Percentiles rank a stretch among this genome's conserved stretches.
Conservation (phyloP, 495 filamentous ascomycete species). For the Trichoderma orchidacearum region DNA sequence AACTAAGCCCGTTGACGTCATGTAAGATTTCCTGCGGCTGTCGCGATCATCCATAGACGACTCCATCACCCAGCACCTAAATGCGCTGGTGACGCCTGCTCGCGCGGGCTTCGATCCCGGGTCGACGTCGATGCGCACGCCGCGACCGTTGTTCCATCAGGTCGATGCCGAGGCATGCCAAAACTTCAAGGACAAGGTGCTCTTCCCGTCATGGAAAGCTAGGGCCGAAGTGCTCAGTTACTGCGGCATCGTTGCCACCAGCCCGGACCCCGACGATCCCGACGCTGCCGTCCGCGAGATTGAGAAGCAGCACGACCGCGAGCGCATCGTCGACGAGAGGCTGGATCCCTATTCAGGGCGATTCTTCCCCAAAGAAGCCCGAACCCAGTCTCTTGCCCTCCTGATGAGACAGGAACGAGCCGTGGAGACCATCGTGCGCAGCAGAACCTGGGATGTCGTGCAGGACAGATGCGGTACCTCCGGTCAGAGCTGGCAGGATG, state of each 20-base stretch:
- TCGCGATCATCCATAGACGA: constrained; percentile 83
- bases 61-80: constrained; percentile 83
- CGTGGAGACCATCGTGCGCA: constrained; percentile 77
- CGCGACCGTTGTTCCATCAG: constrained; percentile 36
- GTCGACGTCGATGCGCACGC: constrained; percentile 44
- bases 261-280: constrained; percentile 79
- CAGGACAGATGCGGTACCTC: constrained; percentile 57
- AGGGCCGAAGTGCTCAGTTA: constrained; percentile 80
- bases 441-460: constrained; percentile 73
- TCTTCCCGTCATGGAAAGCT: constrained; percentile 82
- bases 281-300: constrained; percentile 55
- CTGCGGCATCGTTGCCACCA: constrained; percentile 78
- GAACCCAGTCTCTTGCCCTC: constrained; percentile 69
- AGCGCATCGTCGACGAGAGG: constrained; percentile 73
- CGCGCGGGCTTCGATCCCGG: constrained; percentile 62
- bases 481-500: constrained; percentile 44
- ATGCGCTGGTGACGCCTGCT: constrained; percentile 72
- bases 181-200: constrained; percentile 59
- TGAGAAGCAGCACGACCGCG: constrained; percentile 55
- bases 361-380: constrained; percentile 69
- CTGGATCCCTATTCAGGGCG: constrained; percentile 84
- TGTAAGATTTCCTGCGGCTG: constrained; percentile 77
- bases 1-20: background rate
- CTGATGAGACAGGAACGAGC: constrained; percentile 71
- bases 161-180: constrained; percentile 50